These are phyloP conservation scores for Penicillium ucsense DNA, from an alignment of 495 filamentous ascomycete species.

Conservation along the genomic window DNA sequence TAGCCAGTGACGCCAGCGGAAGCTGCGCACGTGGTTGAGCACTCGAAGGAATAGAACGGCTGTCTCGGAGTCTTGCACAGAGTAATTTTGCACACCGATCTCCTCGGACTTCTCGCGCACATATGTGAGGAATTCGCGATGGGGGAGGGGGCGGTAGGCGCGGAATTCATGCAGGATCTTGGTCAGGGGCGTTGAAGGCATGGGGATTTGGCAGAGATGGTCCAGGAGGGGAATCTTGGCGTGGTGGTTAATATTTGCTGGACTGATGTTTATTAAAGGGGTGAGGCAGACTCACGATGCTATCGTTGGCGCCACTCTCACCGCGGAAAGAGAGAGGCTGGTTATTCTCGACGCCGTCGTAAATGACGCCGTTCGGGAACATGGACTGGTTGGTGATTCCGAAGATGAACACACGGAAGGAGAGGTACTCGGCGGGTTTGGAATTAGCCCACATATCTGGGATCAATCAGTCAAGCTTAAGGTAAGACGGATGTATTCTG, in stretches of 20 bases:
- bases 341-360: constrained; percentile 66
- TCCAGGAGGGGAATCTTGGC: constrained; percentile 68
- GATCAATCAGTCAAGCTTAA: constrained; percentile 5
- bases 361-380: constrained; percentile 85
- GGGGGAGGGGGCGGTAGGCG: constrained; percentile 72
- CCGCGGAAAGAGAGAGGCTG: constrained; percentile 69
- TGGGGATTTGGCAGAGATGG: constrained; percentile 66
- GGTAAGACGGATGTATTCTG: not conserved
- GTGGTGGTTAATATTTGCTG: not conserved
- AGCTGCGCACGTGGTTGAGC: constrained; percentile 78
- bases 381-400: constrained; percentile 82
- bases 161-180: constrained; percentile 80
- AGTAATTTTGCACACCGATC: constrained; percentile 51
- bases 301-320: constrained; percentile 84
- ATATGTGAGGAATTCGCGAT: constrained; percentile 70
- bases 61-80: constrained; percentile 41
- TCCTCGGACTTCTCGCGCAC: constrained; percentile 48
- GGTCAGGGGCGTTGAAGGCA: constrained; percentile 78
- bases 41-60: constrained; percentile 58
- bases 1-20: constrained; percentile 89
- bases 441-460: constrained; percentile 78
- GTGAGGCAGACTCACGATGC: constrained; percentile 42
- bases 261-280: not conserved
- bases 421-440: constrained; percentile 66
- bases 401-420: constrained; percentile 89